phyloP scores from a whole-genome alignment of 2,329 filamentous ascomycete genomes.

The Hysterium pulicare region DNA sequence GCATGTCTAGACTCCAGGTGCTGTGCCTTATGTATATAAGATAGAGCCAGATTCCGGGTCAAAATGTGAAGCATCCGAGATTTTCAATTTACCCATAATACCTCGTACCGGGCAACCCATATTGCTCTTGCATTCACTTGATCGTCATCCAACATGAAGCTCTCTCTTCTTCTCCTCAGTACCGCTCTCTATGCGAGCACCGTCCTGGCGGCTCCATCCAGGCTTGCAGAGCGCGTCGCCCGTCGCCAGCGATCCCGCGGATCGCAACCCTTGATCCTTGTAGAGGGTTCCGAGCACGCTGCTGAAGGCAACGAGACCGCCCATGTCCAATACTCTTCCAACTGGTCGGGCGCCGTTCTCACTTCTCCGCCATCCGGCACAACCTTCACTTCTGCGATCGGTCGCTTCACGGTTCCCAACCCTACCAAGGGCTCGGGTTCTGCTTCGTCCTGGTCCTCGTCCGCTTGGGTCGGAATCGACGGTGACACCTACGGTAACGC shows the following conservation, averaged over 20 bases:
- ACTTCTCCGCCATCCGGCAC: slow-evolving; percentile 36
- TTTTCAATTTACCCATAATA: not conserved
- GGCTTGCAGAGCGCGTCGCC: slow-evolving; percentile 38
- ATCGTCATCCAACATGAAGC: slow-evolving; percentile 44
- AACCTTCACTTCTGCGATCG: slow-evolving; percentile 53
- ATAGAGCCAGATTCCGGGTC: not conserved
- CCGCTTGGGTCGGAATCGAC: slow-evolving; percentile 61
- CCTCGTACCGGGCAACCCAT: not conserved
- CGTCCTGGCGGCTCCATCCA: slow-evolving; percentile 47
- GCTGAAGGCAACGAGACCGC: slow-evolving; percentile 35
- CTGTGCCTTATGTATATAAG: not conserved
- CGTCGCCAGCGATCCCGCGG: slow-evolving; percentile 21
- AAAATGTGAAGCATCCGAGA: not conserved
- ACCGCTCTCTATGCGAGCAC: slow-evolving; percentile 41
- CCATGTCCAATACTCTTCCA: slow-evolving; percentile 51
- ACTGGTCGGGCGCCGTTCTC: slow-evolving; percentile 60
- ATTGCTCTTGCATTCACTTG: not conserved
- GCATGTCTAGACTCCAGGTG: not conserved
- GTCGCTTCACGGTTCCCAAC: slow-evolving; percentile 53
- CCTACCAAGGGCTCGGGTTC: slow-evolving; percentile 42
- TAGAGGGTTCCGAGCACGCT: slow-evolving; percentile 14
- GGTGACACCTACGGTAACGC: slow-evolving; percentile 54
- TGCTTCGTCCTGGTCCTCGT: slow-evolving; percentile 44
- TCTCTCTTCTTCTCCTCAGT: slow-evolving; percentile 38
- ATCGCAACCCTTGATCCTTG: slow-evolving; percentile 29